Evolutionary conservation across 139 green algal species (phyloP).

Genomic region (Yamagishiella unicocca): DNA sequence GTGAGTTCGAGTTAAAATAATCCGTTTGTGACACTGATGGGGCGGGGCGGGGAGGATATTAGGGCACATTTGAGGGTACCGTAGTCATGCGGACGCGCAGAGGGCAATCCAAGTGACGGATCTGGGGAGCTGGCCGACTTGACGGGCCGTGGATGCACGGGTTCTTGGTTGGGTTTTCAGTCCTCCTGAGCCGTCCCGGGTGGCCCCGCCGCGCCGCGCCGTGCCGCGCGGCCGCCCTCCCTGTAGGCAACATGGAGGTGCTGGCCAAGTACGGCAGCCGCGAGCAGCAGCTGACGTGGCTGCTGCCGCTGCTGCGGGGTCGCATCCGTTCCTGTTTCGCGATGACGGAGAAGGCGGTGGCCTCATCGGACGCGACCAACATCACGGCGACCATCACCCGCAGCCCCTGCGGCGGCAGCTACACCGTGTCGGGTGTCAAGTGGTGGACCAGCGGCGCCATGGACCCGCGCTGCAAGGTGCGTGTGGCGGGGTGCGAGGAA

Average conservation of each 20-base stretch:
- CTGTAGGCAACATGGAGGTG: slow-evolving; percentile 97
- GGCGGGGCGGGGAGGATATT: too few species aligned
- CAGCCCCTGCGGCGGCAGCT: slow-evolving; percentile 51
- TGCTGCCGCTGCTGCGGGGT: slow-evolving; percentile 94
- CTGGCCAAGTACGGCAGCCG: slow-evolving; percentile 86
- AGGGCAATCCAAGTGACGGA: too few species aligned
- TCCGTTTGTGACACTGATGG: too few species aligned
- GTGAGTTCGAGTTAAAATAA: too few species aligned
- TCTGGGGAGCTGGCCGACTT: too few species aligned
- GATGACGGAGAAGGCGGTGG: slow-evolving; percentile 99
- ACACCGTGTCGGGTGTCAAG: slow-evolving; percentile 89
- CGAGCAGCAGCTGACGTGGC: slow-evolving; percentile 90
- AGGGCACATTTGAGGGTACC: too few species aligned
- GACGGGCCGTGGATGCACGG: too few species aligned
- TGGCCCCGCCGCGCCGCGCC: too few species aligned
- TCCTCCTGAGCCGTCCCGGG: too few species aligned
- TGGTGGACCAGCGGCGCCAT: slow-evolving; percentile 96
- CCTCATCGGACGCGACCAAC: slow-evolving; percentile 97
- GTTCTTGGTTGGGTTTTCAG: too few species aligned
- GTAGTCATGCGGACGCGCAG: too few species aligned
- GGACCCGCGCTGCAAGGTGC: slow-evolving; percentile 80
- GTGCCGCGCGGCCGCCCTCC: too few species aligned
- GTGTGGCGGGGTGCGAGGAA: neutral
- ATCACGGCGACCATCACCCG: slow-evolving; percentile 74
- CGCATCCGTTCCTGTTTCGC: slow-evolving; percentile 94